phyloP scores from a whole-genome alignment of 768 basidiomycete genomes.

The Pholiota molesta region DNA sequence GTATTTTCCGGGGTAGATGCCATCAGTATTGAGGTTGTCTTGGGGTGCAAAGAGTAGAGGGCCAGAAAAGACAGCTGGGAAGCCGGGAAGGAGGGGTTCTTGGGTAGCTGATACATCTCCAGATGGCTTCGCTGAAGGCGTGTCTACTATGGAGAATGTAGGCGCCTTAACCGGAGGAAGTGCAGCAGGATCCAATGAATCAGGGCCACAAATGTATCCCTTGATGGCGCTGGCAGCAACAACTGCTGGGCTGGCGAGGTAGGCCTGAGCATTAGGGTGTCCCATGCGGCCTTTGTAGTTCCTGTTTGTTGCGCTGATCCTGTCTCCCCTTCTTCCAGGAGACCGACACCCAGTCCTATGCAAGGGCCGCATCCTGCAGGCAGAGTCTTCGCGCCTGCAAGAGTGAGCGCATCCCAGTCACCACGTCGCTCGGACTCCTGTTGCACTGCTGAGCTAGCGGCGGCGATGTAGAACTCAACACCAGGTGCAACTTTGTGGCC shows the following conservation, averaged over 20 bases:
- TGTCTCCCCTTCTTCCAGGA: constrained; percentile 92
- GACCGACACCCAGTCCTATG: constrained; percentile 92
- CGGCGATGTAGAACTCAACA: constrained; percentile 97
- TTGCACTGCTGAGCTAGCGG: constrained; percentile 91
- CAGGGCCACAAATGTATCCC: constrained; percentile 88
- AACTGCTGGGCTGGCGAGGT: constrained; percentile 95
- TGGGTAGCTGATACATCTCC: constrained; percentile 32
- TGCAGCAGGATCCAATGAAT: constrained; percentile 54
- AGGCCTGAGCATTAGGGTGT: constrained; percentile 90
- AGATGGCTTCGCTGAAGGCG: constrained; percentile 30
- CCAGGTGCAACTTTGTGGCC: constrained; percentile 81
- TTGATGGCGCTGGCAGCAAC: constrained; percentile 95
- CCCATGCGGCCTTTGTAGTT: constrained; percentile 99
- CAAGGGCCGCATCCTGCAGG: constrained; percentile 98
- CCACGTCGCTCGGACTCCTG: constrained; percentile 84
- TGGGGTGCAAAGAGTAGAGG: constrained; percentile 92
- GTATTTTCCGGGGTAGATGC: constrained; percentile 98
- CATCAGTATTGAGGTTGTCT: constrained; percentile 98
- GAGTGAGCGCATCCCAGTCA: constrained; percentile 85
- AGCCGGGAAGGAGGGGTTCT: constrained; percentile 78
- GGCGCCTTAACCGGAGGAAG: constrained; percentile 58
- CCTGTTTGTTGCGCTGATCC: constrained; percentile 97
- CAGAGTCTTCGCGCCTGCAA: constrained; percentile 89
- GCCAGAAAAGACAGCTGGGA: constrained; percentile 83
- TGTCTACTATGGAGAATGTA: constrained; percentile 54